phyloP scores from a whole-genome alignment of 352 stramenopile genomes.

The Globisporangium apiculatum region DNA sequence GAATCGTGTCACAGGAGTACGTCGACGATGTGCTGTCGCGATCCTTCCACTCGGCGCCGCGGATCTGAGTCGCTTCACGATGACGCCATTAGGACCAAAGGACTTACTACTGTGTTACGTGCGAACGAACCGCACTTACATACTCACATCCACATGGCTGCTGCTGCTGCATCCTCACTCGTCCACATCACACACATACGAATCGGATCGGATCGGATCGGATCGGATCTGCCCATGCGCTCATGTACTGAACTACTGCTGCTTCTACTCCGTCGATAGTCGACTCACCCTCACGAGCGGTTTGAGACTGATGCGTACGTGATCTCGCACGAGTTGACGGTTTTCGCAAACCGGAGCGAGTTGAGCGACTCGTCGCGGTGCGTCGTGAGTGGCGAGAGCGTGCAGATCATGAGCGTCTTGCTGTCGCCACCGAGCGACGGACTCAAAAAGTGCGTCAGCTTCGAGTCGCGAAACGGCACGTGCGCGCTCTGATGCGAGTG shows the following conservation, averaged over 20 bases:
- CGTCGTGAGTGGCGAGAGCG: conserved; percentile 65
- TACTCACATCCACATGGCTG: too few species aligned
- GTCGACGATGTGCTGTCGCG: conserved; percentile 35
- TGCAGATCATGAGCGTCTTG: conserved; percentile 90
- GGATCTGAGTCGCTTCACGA: conserved; percentile 4
- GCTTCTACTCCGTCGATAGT: neutral
- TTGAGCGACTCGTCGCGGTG: conserved; percentile 84
- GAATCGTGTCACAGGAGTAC: conserved; percentile 38
- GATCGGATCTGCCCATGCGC: neutral
- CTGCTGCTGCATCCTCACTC: neutral
- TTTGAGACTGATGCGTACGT: conserved; percentile 53
- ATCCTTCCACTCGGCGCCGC: conserved; percentile 40
- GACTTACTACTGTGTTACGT: too few species aligned
- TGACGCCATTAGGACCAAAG: too few species aligned
- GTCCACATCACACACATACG: neutral
- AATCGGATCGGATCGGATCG: neutral
- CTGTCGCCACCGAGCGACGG: conserved; percentile 80
- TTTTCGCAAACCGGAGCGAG: conserved; percentile 84
- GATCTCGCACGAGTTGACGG: conserved; percentile 85
- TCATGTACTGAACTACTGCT: too few species aligned
- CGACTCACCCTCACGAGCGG: conserved; percentile 12
- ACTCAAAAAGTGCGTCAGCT: conserved; percentile 84
- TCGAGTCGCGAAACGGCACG: conserved; percentile 86
- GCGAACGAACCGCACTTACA: neutral
- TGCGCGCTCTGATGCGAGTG: conserved; percentile 38